phyloP scores from a whole-genome alignment of 2,329 filamentous ascomycete genomes.

The Colletotrichum cereale region DNA sequence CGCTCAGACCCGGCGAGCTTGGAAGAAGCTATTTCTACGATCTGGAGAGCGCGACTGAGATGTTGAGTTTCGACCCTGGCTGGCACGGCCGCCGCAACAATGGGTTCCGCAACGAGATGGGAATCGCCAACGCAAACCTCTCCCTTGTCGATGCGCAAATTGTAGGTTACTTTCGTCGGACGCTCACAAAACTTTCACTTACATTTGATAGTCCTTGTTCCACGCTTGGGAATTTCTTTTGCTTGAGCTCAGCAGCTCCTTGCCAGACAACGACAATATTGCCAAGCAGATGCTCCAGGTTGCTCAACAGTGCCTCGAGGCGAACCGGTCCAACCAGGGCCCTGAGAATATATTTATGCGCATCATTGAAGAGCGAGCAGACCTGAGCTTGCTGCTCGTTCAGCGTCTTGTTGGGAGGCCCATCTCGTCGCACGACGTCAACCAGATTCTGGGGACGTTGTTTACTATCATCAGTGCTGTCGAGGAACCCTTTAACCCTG shows the following conservation, averaged over 20 bases:
- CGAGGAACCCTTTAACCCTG: slow-evolving; percentile 65
- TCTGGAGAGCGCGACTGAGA: slow-evolving; percentile 77
- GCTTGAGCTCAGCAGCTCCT: slow-evolving; percentile 80
- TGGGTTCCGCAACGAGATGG: slow-evolving; percentile 86
- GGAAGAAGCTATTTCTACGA: slow-evolving; percentile 89
- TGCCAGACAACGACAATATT: slow-evolving; percentile 66
- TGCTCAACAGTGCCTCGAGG: slow-evolving; percentile 80
- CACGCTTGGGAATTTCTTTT: slow-evolving; percentile 91
- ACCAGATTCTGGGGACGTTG: slow-evolving; percentile 63
- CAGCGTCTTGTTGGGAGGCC: slow-evolving; percentile 78
- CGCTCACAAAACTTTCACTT: slow-evolving; percentile 37
- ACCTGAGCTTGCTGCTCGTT: slow-evolving; percentile 84
- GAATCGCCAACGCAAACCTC: slow-evolving; percentile 88
- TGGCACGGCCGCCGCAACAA: slow-evolving; percentile 79
- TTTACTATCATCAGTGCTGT: slow-evolving; percentile 66
- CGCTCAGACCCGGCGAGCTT: slow-evolving; percentile 73
- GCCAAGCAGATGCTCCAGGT: slow-evolving; percentile 80
- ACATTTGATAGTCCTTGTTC: slow-evolving; percentile 74
- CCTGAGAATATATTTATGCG: slow-evolving; percentile 86
- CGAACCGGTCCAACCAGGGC: slow-evolving; percentile 79
- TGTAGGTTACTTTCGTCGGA: slow-evolving; percentile 60
- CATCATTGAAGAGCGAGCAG: slow-evolving; percentile 80
- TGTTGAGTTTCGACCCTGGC: slow-evolving; percentile 81
- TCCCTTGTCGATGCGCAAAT: slow-evolving; percentile 94
- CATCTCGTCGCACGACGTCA: slow-evolving; percentile 63